These are phyloP conservation scores for Zalerion maritima DNA, from an alignment of 495 filamentous ascomycete species.

Conservation along the genomic window DNA sequence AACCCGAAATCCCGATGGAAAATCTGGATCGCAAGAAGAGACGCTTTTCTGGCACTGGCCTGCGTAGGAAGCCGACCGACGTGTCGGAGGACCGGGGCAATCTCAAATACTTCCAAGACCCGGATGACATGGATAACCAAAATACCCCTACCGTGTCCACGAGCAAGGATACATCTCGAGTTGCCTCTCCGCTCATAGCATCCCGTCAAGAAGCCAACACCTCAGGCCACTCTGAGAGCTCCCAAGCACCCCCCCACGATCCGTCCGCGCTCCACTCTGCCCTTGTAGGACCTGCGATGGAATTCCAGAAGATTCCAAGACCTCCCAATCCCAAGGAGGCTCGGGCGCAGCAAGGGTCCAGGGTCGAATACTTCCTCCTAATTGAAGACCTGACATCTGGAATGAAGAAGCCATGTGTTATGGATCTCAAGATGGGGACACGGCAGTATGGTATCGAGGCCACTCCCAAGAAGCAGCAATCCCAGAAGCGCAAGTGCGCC, in stretches of 20 bases:
- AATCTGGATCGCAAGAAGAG: constrained; percentile 33
- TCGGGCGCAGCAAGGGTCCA: constrained; percentile 42
- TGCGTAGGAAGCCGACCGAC: constrained; percentile 52
- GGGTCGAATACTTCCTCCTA: constrained; percentile 84
- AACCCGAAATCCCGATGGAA: constrained; percentile 30
- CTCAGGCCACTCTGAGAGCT: constrained; percentile 6
- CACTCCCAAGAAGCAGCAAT: constrained; percentile 77
- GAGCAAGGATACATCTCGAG: constrained; percentile 14
- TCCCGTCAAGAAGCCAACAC: constrained; percentile 1
- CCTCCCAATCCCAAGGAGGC: constrained; percentile 66
- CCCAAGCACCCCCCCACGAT: constrained; percentile 5
- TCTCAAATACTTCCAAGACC: constrained; percentile 66
- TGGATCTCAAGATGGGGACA: constrained; percentile 99
- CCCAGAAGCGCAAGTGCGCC: constrained; percentile 83
- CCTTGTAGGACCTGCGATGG: constrained; percentile 9
- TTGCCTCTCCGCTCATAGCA: constrained; percentile 6
- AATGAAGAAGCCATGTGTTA: constrained; percentile 90
- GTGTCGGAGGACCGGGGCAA: constrained; percentile 49
- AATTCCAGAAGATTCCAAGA: constrained; percentile 25
- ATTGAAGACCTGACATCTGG: constrained; percentile 95
- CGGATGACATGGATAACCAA: no score
- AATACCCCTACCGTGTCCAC: no score
- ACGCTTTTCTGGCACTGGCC: constrained; percentile 67
- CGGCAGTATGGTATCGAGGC: constrained; percentile 96
- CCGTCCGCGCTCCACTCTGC: constrained; percentile 1